A percentile compares a stretch with the other conserved stretches of the same genome.
Conservation (phyloP, 2,329 filamentous ascomycete species). For the Monosporascus sp. region DNA sequence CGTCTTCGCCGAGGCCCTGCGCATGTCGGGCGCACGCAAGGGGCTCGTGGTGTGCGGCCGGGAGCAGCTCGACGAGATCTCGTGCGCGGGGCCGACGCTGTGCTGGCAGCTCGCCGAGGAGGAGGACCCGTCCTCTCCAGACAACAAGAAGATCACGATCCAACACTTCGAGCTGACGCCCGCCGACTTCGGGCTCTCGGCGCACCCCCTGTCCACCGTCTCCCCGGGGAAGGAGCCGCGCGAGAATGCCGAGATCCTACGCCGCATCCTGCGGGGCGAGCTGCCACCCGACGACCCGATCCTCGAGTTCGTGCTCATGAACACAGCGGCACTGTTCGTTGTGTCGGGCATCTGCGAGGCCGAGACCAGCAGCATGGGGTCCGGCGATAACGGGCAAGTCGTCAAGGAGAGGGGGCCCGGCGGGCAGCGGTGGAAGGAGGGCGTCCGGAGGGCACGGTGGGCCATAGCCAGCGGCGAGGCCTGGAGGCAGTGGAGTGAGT, state of each 20-base stretch:
- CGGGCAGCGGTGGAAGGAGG: constrained; percentile 91
- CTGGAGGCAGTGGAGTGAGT: constrained; percentile 75
- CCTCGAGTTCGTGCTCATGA: constrained; percentile 89
- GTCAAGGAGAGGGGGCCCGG: constrained; percentile 79
- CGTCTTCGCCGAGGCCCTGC: constrained; percentile 82
- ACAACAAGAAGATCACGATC: constrained; percentile 48
- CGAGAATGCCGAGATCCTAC: constrained; percentile 83
- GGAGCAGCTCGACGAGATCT: constrained; percentile 93
- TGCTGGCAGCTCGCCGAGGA: constrained; percentile 74
- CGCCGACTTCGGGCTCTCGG: constrained; percentile 77
- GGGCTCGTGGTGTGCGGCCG: constrained; percentile 88
- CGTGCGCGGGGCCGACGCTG: constrained; percentile 80
- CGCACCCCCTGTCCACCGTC: constrained; percentile 71
- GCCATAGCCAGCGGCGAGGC: constrained; percentile 82
- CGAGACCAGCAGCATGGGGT: constrained; percentile 73
- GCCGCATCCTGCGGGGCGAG: constrained; percentile 69
- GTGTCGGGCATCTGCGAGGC: constrained; percentile 82
- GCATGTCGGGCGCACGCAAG: constrained; percentile 71
- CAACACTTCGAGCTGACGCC: constrained; percentile 76
- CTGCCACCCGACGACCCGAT: constrained; percentile 75
- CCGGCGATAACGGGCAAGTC: constrained; percentile 74
- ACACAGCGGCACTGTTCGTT: constrained; percentile 84
- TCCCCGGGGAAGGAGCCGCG: constrained; percentile 79
- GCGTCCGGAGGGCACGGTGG: constrained; percentile 80
- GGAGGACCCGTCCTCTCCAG: constrained; percentile 6